These are phyloP conservation scores for Hericium coralloides DNA, from an alignment of 768 basidiomycete species.

Conservation along the genomic window DNA sequence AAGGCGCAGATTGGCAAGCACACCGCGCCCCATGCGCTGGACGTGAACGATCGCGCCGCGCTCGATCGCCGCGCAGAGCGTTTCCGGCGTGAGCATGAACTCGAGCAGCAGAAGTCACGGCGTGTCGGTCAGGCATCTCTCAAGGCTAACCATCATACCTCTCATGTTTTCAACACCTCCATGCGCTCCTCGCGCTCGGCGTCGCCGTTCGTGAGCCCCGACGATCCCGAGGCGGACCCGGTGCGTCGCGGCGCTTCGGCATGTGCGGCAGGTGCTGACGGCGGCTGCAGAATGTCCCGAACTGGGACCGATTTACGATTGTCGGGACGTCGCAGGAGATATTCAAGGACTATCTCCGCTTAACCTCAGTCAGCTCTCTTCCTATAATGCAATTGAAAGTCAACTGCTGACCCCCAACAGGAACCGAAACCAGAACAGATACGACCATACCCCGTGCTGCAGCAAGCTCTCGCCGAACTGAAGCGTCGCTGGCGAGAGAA, in stretches of 20 bases:
- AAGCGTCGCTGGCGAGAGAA: constrained; percentile 86
- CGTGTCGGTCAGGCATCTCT: constrained; percentile 24
- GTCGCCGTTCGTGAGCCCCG: constrained; percentile 41
- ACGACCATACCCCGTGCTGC: constrained; percentile 77
- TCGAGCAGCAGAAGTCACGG: constrained; percentile 59
- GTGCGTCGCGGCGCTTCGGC: constrained; percentile 32
- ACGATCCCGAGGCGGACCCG: constrained; percentile 67
- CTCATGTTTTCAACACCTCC: constrained; percentile 41
- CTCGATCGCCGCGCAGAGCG: constrained; percentile 75
- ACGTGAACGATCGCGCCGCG: constrained; percentile 59
- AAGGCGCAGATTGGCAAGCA: constrained; percentile 33
- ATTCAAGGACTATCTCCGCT: constrained; percentile 92
- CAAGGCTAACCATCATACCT: constrained; percentile 34
- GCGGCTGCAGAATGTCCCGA: constrained; percentile 71
- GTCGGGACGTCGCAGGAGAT: constrained; percentile 83
- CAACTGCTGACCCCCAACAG: constrained; percentile 29
- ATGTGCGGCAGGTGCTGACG: background rate
- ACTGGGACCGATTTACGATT: constrained; percentile 95
- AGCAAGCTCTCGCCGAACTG: constrained; percentile 77
- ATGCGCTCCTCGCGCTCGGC: constrained; percentile 24
- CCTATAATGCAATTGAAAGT: no score
- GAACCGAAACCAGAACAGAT: constrained; percentile 94
- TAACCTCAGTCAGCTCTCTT: constrained; percentile 64
- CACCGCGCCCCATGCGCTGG: constrained; percentile 28
- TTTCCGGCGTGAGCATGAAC: constrained; percentile 84